These are phyloP conservation scores for Ustilago crameri DNA, from an alignment of 1,284 basidiomycete species.

Conservation along the genomic window DNA sequence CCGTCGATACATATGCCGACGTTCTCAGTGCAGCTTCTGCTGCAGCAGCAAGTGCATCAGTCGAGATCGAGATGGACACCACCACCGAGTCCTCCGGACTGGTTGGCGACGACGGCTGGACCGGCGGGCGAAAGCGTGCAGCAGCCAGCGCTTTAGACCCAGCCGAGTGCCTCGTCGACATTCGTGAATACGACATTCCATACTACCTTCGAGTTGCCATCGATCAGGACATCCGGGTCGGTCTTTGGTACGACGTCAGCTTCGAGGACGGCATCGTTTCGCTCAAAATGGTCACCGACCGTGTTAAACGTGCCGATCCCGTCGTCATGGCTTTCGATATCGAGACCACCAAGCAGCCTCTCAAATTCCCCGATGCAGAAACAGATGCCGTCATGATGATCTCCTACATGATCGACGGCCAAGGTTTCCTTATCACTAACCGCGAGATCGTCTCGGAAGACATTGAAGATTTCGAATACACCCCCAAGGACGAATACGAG, in stretches of 20 bases:
- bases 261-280: slow-evolving; percentile 83
- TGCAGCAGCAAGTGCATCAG: slow-evolving; percentile 33
- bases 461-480: slow-evolving; percentile 99
- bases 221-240: slow-evolving; percentile 96
- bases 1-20: slow-evolving; percentile 97
- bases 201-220: slow-evolving; percentile 98
- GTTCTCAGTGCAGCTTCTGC: slow-evolving; percentile 76
- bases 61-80: slow-evolving; percentile 55
- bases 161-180: slow-evolving; percentile 88
- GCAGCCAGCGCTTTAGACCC: slow-evolving; percentile 74
- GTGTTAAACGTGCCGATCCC: slow-evolving; percentile 97
- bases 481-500: slow-evolving; percentile 96
- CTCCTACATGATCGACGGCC: slow-evolving; percentile 96
- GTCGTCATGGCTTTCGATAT: slow-evolving; percentile 99
- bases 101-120: slow-evolving; percentile 66
- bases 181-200: slow-evolving; percentile 95
- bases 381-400: slow-evolving; percentile 99
- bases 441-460: slow-evolving; percentile 96
- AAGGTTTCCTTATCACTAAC: slow-evolving; percentile 97
- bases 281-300: slow-evolving; percentile 80
- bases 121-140: slow-evolving; percentile 33
- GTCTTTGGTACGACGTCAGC: slow-evolving; percentile 89
- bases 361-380: slow-evolving; percentile 96
- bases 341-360: slow-evolving; percentile 96
- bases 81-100: slow-evolving; percentile 41